These are phyloP conservation scores for Kregervanrija delftensis DNA, from an alignment of 805 yeast genomes.

Conservation along the genomic window DNA sequence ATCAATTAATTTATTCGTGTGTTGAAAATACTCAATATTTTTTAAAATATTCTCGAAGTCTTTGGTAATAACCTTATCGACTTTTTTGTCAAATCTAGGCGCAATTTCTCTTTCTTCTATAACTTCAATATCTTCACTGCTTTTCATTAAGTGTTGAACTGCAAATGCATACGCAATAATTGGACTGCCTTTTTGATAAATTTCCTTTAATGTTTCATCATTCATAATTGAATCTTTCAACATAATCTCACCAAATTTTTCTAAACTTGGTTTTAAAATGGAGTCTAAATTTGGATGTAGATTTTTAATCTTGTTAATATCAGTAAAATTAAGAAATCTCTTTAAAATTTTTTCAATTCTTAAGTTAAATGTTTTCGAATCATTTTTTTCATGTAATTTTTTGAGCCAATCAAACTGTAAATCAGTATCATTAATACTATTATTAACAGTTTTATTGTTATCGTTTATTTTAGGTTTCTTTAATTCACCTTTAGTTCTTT, in stretches of 20 bases:
- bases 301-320: slow-evolving; percentile 10
- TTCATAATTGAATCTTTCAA: slow-evolving; percentile 12
- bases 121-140: slow-evolving; percentile 10
- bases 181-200: slow-evolving; percentile 11
- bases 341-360: slow-evolving; percentile 10
- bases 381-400: not conserved
- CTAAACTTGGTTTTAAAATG: slow-evolving; percentile 8
- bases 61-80: too few relatives aligned
- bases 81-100: too few relatives aligned
- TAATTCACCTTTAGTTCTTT: too few relatives aligned
- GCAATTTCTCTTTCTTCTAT: not conserved
- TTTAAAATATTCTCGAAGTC: too few relatives aligned
- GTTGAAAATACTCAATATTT: too few relatives aligned
- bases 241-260: slow-evolving; percentile 16
- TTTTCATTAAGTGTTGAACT: slow-evolving; percentile 12
- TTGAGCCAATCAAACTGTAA: slow-evolving; percentile 1
- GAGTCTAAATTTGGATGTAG: slow-evolving; percentile 15
- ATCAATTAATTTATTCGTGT: too few relatives aligned
- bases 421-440: too few relatives aligned
- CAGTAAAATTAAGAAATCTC: slow-evolving; percentile 11
- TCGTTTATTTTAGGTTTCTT: too few relatives aligned
- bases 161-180: slow-evolving; percentile 15
- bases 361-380: not conserved
- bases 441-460: too few relatives aligned
- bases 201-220: slow-evolving; percentile 9